A percentile compares a stretch with the other conserved stretches of the same genome.
phyloP scores from a whole-genome alignment of 345 rosid species.

The Eucalyptus rudis region DNA sequence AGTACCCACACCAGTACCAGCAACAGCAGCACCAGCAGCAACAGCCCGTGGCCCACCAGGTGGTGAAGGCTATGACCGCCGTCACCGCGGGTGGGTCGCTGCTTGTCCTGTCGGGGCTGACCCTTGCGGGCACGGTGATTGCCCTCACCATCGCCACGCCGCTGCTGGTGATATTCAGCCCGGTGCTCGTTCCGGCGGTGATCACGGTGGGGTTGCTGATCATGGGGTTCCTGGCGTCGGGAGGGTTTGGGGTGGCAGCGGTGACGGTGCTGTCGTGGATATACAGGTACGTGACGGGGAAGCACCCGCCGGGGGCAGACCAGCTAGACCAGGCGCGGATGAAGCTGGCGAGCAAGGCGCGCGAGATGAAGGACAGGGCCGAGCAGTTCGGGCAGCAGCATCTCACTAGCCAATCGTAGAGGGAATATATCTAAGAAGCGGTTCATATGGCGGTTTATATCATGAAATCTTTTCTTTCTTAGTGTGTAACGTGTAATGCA shows the following conservation, averaged over 20 bases:
- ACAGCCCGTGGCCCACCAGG: conserved; percentile 32
- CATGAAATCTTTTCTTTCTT: neutral
- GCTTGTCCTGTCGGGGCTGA: conserved; percentile 60
- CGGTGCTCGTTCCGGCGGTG: conserved; percentile 72
- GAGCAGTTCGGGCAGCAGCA: conserved; percentile 49
- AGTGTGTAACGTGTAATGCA: neutral
- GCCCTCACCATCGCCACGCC: conserved; percentile 72
- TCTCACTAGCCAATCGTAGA: neutral
- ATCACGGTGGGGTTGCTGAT: conserved; percentile 29
- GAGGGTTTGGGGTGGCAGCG: conserved; percentile 76
- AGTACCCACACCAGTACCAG: neutral
- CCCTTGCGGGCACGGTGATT: conserved; percentile 62
- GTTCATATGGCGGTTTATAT: neutral
- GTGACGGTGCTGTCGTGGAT: conserved; percentile 74
- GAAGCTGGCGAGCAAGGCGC: conserved; percentile 57
- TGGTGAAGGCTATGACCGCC: conserved; percentile 74
- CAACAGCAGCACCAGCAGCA: conserved; percentile 1
- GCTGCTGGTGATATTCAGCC: conserved; percentile 76
- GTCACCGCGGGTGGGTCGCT: conserved; percentile 77
- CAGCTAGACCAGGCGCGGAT: conserved; percentile 52
- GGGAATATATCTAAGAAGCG: neutral
- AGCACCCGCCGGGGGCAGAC: conserved; percentile 55
- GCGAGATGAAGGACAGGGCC: conserved; percentile 68
- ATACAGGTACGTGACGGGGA: conserved; percentile 76
- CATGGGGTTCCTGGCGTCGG: conserved; percentile 66